Evolutionary conservation across 352 stramenopile genomes (phyloP), one percentile per base, ranked within the genome.

Genomic region (Phytopythium montanum): DNA sequence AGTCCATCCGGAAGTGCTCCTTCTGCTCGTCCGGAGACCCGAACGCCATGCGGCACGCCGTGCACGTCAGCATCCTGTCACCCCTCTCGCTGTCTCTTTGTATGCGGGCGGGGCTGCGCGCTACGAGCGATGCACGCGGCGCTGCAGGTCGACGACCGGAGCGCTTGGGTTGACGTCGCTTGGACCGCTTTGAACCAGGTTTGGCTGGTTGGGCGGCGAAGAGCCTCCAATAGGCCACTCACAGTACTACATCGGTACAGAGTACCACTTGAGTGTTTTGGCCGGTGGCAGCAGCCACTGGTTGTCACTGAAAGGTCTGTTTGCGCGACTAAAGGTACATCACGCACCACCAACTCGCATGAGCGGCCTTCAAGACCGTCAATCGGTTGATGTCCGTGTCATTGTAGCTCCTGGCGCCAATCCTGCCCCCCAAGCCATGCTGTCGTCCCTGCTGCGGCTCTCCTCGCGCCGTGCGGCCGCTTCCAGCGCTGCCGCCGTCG

Each of bases 1-100:
- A 99, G 70, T 99, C 96, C 61, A 89, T 90, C 70, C 97, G 97
- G 75, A 97, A 97, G 76, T 97, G 92, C 26, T 92, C 85, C 64
- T 87, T 93, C 70, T 95, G 86, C 62, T 81, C 73, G 48, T 66
- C 65, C 39, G 75, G 72, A 51, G 75, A 68, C 51, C 56, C 61
- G 50, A 95, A 95, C 65, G 79, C 69, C 59, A 91, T 66, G 42
- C 81, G 75, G 67, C 86, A 95, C 26, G 86, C 86, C 38, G 82
- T 94, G 55, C 86, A 95, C 56, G 84, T 95, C 62, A 76, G 79
- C 86, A 94, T 95, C 44, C 39, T 44, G 23, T 42, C 16, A 34
- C 39, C 8, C 28, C 26, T 12, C 29, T 42, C 28, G 10, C n/a
- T 23, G n/a, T 44, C 31, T n/a, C 28, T n/a, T 45, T 25, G 2